Percentiles rank a stretch among this genome's conserved stretches.
phyloP scores from a whole-genome alignment of 2,329 filamentous ascomycete genomes.

The Penicillium frequentans region DNA sequence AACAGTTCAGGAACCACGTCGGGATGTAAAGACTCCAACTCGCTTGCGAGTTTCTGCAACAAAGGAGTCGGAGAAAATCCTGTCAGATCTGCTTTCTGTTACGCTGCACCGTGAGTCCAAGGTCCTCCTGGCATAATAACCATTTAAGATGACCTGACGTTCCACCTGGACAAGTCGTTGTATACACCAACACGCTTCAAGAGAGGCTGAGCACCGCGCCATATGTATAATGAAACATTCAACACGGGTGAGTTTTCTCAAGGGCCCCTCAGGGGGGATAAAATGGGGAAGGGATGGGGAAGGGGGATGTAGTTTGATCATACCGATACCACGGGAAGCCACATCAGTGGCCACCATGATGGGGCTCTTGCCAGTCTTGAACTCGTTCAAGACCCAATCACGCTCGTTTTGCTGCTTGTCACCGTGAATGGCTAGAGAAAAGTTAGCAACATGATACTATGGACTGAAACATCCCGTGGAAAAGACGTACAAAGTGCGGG shows the following conservation, averaged over 20 bases:
- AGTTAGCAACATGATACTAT: slow-evolving; percentile 37
- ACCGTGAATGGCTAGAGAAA: slow-evolving; percentile 79
- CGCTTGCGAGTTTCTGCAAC: slow-evolving; percentile 63
- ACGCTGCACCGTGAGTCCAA: slow-evolving; percentile 79
- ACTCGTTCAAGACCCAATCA: slow-evolving; percentile 99
- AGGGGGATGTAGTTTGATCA: slow-evolving; percentile 67
- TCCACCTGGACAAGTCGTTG: slow-evolving; percentile 88
- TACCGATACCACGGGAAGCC: slow-evolving; percentile 99
- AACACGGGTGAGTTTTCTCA: slow-evolving; percentile 47
- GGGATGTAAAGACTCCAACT: slow-evolving; percentile 65
- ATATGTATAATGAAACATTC: slow-evolving; percentile 59
- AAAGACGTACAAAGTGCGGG: slow-evolving; percentile 80
- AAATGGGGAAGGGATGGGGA: slow-evolving; percentile 32
- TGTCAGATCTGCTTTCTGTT: slow-evolving; percentile 62
- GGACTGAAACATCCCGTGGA: background rate
- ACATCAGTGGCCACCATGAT: slow-evolving; percentile 99
- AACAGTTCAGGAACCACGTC: slow-evolving; percentile 51
- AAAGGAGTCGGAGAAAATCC: slow-evolving; percentile 68
- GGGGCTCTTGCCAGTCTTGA: slow-evolving; percentile 98
- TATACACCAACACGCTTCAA: slow-evolving; percentile 83
- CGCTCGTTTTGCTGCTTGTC: slow-evolving; percentile 99
- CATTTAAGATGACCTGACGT: slow-evolving; percentile 69
- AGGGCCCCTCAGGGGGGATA: slow-evolving; percentile 30
- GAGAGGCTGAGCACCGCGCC: slow-evolving; percentile 81
- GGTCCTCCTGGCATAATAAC: slow-evolving; percentile 79